Percentiles rank a stretch among this genome's conserved stretches.
Evolutionary conservation across 148 eudicot genomes (phyloP).

Genomic region (Selenicereus undatus): DNA sequence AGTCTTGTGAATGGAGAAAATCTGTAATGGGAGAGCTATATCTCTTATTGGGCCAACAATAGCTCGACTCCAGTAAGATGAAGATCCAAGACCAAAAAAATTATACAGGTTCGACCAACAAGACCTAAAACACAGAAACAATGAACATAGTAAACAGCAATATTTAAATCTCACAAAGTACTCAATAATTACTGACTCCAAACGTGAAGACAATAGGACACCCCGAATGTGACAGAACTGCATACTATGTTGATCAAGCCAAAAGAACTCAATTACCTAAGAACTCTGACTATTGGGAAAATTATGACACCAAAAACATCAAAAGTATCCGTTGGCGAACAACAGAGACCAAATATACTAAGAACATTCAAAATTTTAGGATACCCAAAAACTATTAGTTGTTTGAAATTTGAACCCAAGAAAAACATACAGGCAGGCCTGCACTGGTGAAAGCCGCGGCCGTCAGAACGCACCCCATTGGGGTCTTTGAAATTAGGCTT

Average conservation of each 20-base stretch:
- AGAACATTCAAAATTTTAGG: background rate
- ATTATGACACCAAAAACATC: background rate
- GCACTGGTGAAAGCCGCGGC: constrained; percentile 78
- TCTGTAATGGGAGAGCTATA: no score
- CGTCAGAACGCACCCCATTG: constrained; percentile 74
- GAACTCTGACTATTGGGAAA: background rate
- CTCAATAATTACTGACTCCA: background rate
- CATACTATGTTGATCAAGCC: background rate
- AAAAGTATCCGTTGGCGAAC: background rate
- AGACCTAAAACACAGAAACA: background rate
- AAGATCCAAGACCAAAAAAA: no score
- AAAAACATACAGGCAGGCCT: constrained; percentile 73
- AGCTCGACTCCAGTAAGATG: no score
- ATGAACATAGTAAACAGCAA: background rate
- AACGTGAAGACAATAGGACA: background rate
- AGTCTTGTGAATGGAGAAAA: no score
- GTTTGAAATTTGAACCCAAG: background rate
- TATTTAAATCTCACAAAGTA: background rate
- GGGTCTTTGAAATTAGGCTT: constrained; percentile 42
- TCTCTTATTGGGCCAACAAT: no score
- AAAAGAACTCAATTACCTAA: background rate
- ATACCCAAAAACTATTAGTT: background rate
- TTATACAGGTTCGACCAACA: background rate
- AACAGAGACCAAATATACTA: background rate
- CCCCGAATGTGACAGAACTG: background rate